Evolutionary conservation across 768 basidiomycete species (phyloP).

Genomic region (Ephemerocybe angulata): DNA sequence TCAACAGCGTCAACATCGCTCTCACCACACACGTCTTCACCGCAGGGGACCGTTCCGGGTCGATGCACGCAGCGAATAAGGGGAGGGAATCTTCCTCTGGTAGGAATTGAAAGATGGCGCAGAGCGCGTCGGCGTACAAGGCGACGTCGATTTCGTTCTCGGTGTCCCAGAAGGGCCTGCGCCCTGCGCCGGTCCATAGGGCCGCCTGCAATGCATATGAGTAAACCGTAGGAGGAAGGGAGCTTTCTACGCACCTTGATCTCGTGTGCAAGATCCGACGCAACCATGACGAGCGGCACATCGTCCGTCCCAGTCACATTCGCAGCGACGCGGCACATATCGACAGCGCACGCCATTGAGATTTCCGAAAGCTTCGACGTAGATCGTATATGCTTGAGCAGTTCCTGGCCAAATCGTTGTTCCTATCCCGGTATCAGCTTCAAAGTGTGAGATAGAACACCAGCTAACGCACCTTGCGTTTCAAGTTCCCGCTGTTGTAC

Average conservation of each 20-base stretch:
- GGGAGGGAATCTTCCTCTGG: constrained; percentile 56
- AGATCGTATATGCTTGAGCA: constrained; percentile 54
- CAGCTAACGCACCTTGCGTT: constrained; percentile 34
- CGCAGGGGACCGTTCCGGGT: constrained; percentile 75
- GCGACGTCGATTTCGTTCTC: constrained; percentile 73
- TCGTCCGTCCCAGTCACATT: constrained; percentile 50
- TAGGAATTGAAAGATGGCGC: constrained; percentile 67
- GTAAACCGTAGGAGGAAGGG: neutral
- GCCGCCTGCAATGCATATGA: constrained; percentile 19
- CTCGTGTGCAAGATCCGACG: constrained; percentile 73
- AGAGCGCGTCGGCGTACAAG: constrained; percentile 71
- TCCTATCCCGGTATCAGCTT: constrained; percentile 30
- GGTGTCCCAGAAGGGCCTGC: constrained; percentile 69
- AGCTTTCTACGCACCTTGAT: constrained; percentile 51
- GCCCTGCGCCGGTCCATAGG: constrained; percentile 32
- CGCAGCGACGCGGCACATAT: constrained; percentile 72
- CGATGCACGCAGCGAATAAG: constrained; percentile 62
- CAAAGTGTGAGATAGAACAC: neutral
- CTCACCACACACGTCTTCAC: constrained; percentile 76
- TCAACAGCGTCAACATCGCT: constrained; percentile 62
- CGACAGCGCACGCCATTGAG: constrained; percentile 68
- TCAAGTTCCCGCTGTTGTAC: constrained; percentile 23
- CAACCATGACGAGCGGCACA: constrained; percentile 58
- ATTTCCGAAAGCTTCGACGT: constrained; percentile 61
- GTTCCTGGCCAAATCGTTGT: constrained; percentile 57